Evolutionary conservation across 441 rosid genomes (phyloP).

Genomic region (Pelargonium australe): DNA sequence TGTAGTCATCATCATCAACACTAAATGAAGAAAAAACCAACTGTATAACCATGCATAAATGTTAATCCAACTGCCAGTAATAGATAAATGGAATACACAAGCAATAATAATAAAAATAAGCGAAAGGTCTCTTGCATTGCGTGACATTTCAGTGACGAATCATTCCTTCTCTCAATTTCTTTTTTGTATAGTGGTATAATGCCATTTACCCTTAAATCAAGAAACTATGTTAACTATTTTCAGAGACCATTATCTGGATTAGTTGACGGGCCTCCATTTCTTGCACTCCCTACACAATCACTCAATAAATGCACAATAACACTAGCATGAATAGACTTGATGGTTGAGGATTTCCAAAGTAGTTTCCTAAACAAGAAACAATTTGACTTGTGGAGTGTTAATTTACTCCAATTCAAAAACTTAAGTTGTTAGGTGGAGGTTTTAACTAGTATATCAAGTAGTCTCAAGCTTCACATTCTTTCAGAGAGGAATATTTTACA

Average conservation of each 20-base stretch:
- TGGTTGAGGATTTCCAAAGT: background rate
- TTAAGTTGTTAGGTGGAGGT: no score
- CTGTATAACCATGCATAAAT: constrained; percentile 38
- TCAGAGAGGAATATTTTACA: no score
- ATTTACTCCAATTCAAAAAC: no score
- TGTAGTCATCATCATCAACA: constrained; percentile 74
- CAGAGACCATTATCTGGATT: background rate
- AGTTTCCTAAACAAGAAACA: background rate
- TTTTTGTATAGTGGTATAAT: no score
- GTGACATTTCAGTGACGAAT: background rate
- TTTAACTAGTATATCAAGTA: no score
- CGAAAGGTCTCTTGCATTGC: background rate
- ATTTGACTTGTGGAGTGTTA: no score
- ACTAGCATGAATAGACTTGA: background rate
- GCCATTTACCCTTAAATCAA: background rate
- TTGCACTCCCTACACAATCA: background rate
- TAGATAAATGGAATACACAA: background rate
- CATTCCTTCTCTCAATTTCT: background rate
- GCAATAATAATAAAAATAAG: background rate
- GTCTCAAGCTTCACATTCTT: no score
- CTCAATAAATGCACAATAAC: background rate
- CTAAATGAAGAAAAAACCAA: constrained; percentile 82
- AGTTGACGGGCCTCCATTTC: background rate
- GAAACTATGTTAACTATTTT: background rate
- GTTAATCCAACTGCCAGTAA: background rate